A percentile compares a stretch with the other conserved stretches of the same genome.
Conservation (phyloP, 2,329 filamentous ascomycete genomes). For the Penicillium psychrosexuale region DNA sequence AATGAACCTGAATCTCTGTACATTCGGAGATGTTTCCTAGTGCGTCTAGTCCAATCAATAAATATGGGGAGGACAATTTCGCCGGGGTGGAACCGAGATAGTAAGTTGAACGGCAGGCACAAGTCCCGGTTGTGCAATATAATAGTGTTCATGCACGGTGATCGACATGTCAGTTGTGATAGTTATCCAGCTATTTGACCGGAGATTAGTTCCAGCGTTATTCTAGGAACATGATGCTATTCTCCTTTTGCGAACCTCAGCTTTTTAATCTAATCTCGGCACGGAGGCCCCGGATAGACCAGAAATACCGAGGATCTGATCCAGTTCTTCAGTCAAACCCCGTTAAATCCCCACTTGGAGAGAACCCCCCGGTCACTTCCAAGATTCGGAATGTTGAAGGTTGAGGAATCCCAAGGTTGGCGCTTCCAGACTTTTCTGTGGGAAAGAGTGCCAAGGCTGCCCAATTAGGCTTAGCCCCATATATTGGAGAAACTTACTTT, state of each 20-base stretch:
- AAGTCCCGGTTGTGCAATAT: no score
- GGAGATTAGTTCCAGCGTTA: neutral
- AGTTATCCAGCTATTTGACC: neutral
- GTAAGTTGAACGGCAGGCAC: neutral
- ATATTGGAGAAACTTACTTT: no score
- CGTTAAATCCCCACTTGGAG: no score
- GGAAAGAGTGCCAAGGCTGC: no score
- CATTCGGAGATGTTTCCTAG: constrained; percentile 26
- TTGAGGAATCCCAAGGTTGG: no score
- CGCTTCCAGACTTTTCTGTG: no score
- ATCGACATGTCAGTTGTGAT: neutral
- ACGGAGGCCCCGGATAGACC: neutral
- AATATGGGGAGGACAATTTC: neutral
- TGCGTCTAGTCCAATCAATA: constrained; percentile 7
- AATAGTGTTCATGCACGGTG: no score
- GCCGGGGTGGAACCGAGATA: constrained; percentile 2
- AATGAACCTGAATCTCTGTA: neutral
- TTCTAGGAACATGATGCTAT: neutral
- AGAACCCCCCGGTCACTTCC: no score
- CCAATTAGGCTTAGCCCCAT: no score
- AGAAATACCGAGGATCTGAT: neutral
- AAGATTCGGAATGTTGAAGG: no score
- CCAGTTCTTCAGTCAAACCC: neutral
- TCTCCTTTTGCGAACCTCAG: neutral
- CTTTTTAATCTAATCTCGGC: neutral